Conservation (phyloP, 805 yeast species). For the Myxozyma lipomycoides region DNA sequence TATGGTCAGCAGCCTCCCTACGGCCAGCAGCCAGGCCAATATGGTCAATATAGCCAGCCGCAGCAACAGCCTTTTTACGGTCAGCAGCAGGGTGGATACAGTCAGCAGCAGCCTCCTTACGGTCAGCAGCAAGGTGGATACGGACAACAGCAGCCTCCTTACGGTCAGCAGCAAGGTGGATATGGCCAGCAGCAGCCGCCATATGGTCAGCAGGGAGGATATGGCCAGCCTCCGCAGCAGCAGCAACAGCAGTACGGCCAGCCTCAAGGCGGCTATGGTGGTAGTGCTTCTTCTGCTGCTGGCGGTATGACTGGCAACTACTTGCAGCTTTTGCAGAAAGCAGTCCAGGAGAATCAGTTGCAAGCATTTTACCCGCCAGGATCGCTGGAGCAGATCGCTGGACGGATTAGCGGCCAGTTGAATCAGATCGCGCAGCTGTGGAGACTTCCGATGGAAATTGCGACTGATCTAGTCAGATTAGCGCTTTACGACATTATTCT, state of each 20-base stretch:
- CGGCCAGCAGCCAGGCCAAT: conserved; percentile 8
- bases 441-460: conserved; percentile 35
- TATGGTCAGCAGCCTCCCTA: conserved; percentile 17
- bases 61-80: conserved; percentile 15
- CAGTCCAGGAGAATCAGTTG: conserved; percentile 32
- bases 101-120: conserved; percentile 4
- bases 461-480: conserved; percentile 33
- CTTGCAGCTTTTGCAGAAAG: conserved; percentile 23
- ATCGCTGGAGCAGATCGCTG: conserved; percentile 32
- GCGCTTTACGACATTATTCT: conserved; percentile 36
- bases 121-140: conserved; percentile 20
- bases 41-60: conserved; percentile 15
- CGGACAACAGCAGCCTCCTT: conserved; percentile 12
- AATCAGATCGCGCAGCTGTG: conserved; percentile 29
- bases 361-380: conserved; percentile 35
- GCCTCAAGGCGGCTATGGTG: conserved; percentile 11
- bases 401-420: conserved; percentile 26
- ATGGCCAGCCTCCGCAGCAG: conserved; percentile 6
- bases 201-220: neutral
- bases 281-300: conserved; percentile 12
- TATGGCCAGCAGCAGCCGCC: conserved; percentile 19
- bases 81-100: conserved; percentile 8
- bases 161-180: conserved; percentile 13
- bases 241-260: conserved; percentile 21
- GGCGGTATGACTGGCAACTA: conserved; percentile 15